Conservation (phyloP, 2,329 filamentous ascomycete genomes). For the Polychaeton citri region DNA sequence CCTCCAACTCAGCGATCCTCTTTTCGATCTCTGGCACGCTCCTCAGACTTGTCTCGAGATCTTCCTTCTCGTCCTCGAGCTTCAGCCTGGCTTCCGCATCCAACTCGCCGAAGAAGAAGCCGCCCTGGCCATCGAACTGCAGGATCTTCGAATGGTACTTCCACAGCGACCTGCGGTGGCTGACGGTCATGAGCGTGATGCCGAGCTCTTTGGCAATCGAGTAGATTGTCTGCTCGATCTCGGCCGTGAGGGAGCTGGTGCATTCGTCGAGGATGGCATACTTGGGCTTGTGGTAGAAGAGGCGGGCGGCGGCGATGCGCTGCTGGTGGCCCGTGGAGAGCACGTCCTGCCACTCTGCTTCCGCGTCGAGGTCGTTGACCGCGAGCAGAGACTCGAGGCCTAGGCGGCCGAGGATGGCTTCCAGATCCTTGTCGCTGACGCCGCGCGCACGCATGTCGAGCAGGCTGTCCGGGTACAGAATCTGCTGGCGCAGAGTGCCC, state of each 20-base stretch:
- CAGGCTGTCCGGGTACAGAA: slow-evolving; percentile 86
- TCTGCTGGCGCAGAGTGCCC: slow-evolving; percentile 86
- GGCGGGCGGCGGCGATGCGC: slow-evolving; percentile 86
- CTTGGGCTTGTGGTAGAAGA: slow-evolving; percentile 85
- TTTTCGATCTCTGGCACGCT: slow-evolving; percentile 81
- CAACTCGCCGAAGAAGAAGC: slow-evolving; percentile 77
- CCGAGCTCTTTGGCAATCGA: slow-evolving; percentile 83
- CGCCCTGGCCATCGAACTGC: slow-evolving; percentile 90
- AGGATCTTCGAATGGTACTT: slow-evolving; percentile 90
- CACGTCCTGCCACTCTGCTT: slow-evolving; percentile 93
- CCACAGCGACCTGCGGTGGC: slow-evolving; percentile 82
- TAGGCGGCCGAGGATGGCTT: slow-evolving; percentile 61
- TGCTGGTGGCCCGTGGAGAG: slow-evolving; percentile 88
- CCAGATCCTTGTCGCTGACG: slow-evolving; percentile 68
- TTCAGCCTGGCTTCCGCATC: slow-evolving; percentile 76
- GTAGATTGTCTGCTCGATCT: slow-evolving; percentile 93
- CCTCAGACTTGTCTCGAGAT: slow-evolving; percentile 71
- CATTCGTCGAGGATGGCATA: slow-evolving; percentile 97
- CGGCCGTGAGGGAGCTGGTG: slow-evolving; percentile 85
- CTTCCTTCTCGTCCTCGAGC: slow-evolving; percentile 93
- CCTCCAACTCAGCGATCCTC: slow-evolving; percentile 60
- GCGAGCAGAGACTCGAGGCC: slow-evolving; percentile 67
- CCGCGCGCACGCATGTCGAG: slow-evolving; percentile 77
- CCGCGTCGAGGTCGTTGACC: slow-evolving; percentile 63
- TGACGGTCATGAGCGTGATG: slow-evolving; percentile 95